Percentiles rank a stretch among this genome's conserved stretches.
These are phyloP conservation scores for Flaveria bidentis DNA, from an alignment of 129 eudicot genomes.

Conservation along the genomic window DNA sequence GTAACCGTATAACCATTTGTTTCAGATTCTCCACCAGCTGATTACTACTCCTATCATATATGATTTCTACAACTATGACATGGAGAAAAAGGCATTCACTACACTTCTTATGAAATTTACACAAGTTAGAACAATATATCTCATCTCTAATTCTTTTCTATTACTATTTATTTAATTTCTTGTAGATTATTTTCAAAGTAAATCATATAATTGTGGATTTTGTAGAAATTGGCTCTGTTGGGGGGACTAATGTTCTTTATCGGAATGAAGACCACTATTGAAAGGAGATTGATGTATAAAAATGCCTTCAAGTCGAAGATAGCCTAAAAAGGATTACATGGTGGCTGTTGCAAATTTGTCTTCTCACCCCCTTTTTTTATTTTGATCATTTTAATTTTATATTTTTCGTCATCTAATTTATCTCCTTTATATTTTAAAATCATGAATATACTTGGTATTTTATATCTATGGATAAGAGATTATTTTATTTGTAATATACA, in stretches of 20 bases:
- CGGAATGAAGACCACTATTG: conserved; percentile 36
- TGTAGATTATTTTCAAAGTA: neutral
- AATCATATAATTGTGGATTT: neutral
- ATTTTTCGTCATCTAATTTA: neutral
- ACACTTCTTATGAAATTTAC: conserved; percentile 69
- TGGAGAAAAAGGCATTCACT: conserved; percentile 62
- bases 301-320: conserved; percentile 29
- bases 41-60: conserved; percentile 67
- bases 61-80: conserved; percentile 84
- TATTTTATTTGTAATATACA: no score
- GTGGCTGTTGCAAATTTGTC: neutral
- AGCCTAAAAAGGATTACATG: neutral
- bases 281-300: conserved; percentile 30
- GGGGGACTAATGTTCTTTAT: conserved; percentile 42
- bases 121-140: conserved; percentile 41
- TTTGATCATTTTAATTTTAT: no score
- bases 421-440: neutral
- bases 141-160: neutral
- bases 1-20: neutral
- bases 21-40: conserved; percentile 67
- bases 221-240: conserved; percentile 40
- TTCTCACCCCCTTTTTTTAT: no score
- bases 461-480: no score
- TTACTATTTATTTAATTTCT: neutral
- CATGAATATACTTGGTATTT: neutral